Evolutionary conservation across 352 stramenopile species (phyloP).

Genomic region (Thalassiosira ordinaria): DNA sequence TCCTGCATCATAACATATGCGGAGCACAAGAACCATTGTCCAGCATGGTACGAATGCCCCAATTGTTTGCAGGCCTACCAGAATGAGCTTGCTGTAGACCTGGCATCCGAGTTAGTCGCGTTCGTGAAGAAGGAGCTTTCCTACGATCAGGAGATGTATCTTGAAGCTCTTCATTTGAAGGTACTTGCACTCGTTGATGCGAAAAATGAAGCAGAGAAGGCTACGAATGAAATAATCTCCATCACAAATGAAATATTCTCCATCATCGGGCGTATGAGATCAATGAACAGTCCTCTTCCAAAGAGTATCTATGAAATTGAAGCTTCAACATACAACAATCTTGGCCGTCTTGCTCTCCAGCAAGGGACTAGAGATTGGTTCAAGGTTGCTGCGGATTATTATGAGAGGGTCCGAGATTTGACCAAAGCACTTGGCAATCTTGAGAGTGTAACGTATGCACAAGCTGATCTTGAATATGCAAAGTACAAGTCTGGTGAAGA

Average conservation of each 20-base stretch:
- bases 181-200: not conserved
- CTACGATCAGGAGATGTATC: not conserved
- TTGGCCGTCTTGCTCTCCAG: not conserved
- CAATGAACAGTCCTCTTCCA: not conserved
- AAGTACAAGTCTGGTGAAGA: constrained; percentile 2
- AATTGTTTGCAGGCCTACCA: constrained; percentile 10
- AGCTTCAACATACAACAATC: constrained; percentile 5
- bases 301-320: constrained; percentile 5
- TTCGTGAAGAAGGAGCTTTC: constrained; percentile 2
- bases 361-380: not conserved
- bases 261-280: not conserved
- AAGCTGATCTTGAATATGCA: not conserved
- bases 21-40: not conserved
- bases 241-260: constrained; percentile 12
- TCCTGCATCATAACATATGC: constrained; percentile 9
- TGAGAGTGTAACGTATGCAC: not conserved
- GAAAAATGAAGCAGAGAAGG: not conserved
- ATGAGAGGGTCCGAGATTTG: constrained; percentile 9
- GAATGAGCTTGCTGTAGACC: not conserved
- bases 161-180: constrained; percentile 6
- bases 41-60: not conserved
- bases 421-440: not conserved
- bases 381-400: constrained; percentile 1
- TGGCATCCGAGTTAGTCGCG: not conserved
- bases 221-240: not conserved